Conservation (phyloP, 495 filamentous ascomycete genomes). For the Coniosporium apollinis region DNA sequence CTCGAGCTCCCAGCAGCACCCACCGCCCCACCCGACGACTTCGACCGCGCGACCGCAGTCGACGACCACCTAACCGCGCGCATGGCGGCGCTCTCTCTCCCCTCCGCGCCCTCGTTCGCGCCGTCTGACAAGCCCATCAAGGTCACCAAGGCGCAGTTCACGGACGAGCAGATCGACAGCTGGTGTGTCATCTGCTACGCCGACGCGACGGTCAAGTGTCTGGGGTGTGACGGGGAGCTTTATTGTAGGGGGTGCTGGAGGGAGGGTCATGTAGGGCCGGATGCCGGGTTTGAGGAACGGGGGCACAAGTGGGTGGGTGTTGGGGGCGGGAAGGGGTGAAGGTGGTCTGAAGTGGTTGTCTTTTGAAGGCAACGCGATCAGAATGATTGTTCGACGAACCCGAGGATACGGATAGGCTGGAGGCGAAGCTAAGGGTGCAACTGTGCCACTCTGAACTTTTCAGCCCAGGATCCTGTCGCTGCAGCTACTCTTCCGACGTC, state of each 20-base stretch:
- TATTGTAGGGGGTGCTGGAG: constrained; percentile 53
- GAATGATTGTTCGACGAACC: too few relatives aligned
- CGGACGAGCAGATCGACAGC: constrained; percentile 44
- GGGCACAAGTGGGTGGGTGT: constrained; percentile 17
- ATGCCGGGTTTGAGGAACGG: constrained; percentile 39
- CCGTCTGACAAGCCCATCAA: constrained; percentile 25
- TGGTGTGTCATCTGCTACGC: constrained; percentile 60
- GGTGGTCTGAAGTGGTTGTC: too few relatives aligned
- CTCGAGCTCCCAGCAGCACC: constrained; percentile 15
- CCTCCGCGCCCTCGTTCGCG: constrained; percentile 35
- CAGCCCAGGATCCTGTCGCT: too few relatives aligned
- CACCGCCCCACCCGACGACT: constrained; percentile 7
- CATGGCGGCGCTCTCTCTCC: constrained; percentile 22
- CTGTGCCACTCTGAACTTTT: too few relatives aligned
- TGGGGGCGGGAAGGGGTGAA: too few relatives aligned
- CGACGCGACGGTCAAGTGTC: constrained; percentile 43
- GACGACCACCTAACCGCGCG: constrained; percentile 15
- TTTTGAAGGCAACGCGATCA: too few relatives aligned
- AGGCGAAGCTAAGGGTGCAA: too few relatives aligned
- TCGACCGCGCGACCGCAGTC: constrained; percentile 7
- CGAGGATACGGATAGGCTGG: too few relatives aligned
- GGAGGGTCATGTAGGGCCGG: constrained; percentile 46
- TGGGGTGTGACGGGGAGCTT: constrained; percentile 46
- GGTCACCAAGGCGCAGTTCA: constrained; percentile 24
- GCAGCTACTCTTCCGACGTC: too few relatives aligned